phyloP scores from a whole-genome alignment of 2,329 filamentous ascomycete species.

The Talaromyces pinophilus region DNA sequence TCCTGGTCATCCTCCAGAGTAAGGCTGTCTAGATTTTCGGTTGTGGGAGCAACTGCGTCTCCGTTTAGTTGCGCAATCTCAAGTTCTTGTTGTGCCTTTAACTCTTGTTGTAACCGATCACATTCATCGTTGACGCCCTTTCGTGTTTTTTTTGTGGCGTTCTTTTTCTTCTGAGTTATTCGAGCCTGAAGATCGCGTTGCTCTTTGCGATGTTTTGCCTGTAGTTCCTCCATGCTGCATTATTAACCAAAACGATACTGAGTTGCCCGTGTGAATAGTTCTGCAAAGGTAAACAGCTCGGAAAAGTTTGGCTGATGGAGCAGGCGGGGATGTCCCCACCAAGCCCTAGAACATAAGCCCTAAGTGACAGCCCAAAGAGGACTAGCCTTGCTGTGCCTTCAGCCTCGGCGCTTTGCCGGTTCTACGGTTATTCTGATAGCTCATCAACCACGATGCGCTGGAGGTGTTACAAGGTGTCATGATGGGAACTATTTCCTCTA shows the following conservation, averaged over 20 bases:
- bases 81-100: conserved; percentile 56
- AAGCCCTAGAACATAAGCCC: conserved; percentile 34
- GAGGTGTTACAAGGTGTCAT: too few species aligned
- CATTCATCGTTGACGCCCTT: conserved; percentile 70
- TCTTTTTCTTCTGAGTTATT: conserved; percentile 95
- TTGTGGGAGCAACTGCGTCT: conserved; percentile 26
- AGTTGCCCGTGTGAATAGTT: not conserved
- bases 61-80: conserved; percentile 53
- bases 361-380: conserved; percentile 29
- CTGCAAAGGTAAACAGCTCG: not conserved
- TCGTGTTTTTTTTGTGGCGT: conserved; percentile 78
- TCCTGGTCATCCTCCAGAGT: conserved; percentile 32
- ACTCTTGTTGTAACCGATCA: conserved; percentile 57
- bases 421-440: conserved; percentile 8
- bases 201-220: conserved; percentile 82
- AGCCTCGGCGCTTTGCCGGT: conserved; percentile 9
- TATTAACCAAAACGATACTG: too few species aligned
- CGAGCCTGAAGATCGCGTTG: conserved; percentile 80
- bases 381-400: conserved; percentile 20
- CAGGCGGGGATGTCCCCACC: conserved; percentile 31
- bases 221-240: conserved; percentile 67
- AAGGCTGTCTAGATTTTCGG: conserved; percentile 37
- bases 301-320: conserved; percentile 8
- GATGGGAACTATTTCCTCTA: not conserved
- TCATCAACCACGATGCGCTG: not conserved